Evolutionary conservation across 2,329 filamentous ascomycete species (phyloP).

Genomic region (Arthrobotrys pseudoclavata): DNA sequence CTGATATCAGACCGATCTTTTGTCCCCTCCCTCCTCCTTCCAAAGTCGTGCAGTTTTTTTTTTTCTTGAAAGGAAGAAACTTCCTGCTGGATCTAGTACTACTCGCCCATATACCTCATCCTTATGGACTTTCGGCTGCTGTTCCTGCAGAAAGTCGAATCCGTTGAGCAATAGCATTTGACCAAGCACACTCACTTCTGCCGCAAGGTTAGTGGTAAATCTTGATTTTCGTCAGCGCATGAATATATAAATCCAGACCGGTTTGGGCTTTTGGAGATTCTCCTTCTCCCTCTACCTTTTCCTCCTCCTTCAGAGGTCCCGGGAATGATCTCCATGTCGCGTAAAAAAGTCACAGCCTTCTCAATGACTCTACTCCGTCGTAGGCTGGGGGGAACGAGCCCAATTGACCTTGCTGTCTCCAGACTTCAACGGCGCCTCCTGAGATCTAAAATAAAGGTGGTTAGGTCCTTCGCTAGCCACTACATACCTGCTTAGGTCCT

Average conservation of each 20-base stretch:
- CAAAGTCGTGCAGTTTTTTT: too few species aligned
- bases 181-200: neutral
- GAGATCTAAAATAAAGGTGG: constrained; percentile 2
- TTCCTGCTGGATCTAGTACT: too few species aligned
- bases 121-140: constrained; percentile 34
- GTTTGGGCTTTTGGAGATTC: too few species aligned
- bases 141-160: constrained; percentile 13
- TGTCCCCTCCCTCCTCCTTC: neutral
- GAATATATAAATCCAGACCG: too few species aligned
- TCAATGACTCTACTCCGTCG: neutral
- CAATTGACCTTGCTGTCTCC: neutral
- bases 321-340: neutral
- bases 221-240: constrained; percentile 7
- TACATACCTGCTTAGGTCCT: neutral
- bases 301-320: neutral
- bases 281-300: too few species aligned
- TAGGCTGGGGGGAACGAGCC: neutral
- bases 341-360: neutral
- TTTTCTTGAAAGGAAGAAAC: too few species aligned
- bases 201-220: constrained; percentile 14
- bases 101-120: too few species aligned
- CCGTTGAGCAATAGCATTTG: too few species aligned
- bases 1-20: neutral
- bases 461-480: neutral
- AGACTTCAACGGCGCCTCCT: constrained; percentile 10